A percentile compares a stretch with the other conserved stretches of the same genome.
Conservation (phyloP, 2,329 filamentous ascomycete species). For the Xylaria arbuscula region DNA sequence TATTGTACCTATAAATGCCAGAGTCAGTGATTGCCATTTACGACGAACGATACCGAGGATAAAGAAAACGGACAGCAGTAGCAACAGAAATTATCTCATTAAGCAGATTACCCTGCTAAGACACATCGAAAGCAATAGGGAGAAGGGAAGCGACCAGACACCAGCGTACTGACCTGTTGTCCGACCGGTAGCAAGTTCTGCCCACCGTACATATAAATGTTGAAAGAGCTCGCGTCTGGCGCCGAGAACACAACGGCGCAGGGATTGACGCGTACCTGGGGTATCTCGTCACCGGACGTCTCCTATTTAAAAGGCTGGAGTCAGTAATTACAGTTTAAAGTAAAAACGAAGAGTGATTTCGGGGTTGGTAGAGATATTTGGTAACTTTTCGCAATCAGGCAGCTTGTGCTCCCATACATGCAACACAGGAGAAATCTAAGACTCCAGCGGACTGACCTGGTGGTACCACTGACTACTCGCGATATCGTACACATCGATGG, state of each 20-base stretch:
- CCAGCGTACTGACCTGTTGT: conserved; percentile 50
- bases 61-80: neutral
- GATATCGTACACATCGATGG: conserved; percentile 80
- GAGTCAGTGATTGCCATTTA: neutral
- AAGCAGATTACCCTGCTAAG: no score
- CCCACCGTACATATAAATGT: conserved; percentile 82
- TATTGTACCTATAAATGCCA: conserved; percentile 59
- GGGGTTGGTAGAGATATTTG: no score
- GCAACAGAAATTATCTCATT: no score
- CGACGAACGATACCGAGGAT: neutral
- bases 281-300: conserved; percentile 68
- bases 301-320: conserved; percentile 46
- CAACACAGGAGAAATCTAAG: no score
- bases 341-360: no score
- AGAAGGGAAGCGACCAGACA: neutral
- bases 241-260: conserved; percentile 76
- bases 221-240: conserved; percentile 78
- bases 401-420: no score
- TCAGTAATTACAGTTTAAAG: no score
- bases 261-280: conserved; percentile 75
- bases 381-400: no score
- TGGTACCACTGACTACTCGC: conserved; percentile 78
- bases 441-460: conserved; percentile 54
- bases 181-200: conserved; percentile 75
- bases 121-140: neutral